These are phyloP conservation scores for Zelopaecilomyces penicillatus DNA, from an alignment of 2,329 filamentous ascomycete species.

Conservation along the genomic window DNA sequence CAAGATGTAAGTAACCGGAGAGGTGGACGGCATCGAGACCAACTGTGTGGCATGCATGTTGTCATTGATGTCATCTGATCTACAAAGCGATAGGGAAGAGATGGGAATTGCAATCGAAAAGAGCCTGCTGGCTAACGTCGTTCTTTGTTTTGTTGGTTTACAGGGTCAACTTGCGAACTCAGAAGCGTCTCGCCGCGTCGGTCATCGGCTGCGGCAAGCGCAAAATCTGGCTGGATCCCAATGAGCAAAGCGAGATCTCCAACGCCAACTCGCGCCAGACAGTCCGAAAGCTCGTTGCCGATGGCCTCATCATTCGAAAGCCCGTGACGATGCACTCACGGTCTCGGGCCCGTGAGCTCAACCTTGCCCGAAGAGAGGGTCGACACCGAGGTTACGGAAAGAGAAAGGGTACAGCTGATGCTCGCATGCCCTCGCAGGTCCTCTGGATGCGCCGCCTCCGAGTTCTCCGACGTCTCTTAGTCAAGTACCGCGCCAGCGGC, in stretches of 20 bases:
- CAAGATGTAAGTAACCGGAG: constrained; percentile 35
- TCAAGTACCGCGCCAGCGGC: constrained; percentile 99
- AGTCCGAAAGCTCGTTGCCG: constrained; percentile 97
- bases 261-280: constrained; percentile 99
- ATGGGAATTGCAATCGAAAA: not conserved
- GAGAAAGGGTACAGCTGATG: constrained; percentile 99
- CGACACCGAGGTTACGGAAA: constrained; percentile 99
- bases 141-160: constrained; percentile 13
- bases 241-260: constrained; percentile 98
- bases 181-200: constrained; percentile 99
- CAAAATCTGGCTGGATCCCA: constrained; percentile 99
- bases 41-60: no score
- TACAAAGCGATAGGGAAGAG: no score
- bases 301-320: constrained; percentile 99
- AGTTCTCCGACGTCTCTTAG: constrained; percentile 96
- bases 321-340: constrained; percentile 99
- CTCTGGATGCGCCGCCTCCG: constrained; percentile 99
- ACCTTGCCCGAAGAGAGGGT: constrained; percentile 86
- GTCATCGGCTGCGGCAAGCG: constrained; percentile 98
- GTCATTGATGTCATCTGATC: no score
- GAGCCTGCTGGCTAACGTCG: constrained; percentile 19
- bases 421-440: constrained; percentile 97
- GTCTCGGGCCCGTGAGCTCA: constrained; percentile 90
- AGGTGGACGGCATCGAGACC: constrained; percentile 3
- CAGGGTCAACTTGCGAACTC: constrained; percentile 99